phyloP scores from a whole-genome alignment of 495 filamentous ascomycete genomes.

The Trichoderma parareesei region DNA sequence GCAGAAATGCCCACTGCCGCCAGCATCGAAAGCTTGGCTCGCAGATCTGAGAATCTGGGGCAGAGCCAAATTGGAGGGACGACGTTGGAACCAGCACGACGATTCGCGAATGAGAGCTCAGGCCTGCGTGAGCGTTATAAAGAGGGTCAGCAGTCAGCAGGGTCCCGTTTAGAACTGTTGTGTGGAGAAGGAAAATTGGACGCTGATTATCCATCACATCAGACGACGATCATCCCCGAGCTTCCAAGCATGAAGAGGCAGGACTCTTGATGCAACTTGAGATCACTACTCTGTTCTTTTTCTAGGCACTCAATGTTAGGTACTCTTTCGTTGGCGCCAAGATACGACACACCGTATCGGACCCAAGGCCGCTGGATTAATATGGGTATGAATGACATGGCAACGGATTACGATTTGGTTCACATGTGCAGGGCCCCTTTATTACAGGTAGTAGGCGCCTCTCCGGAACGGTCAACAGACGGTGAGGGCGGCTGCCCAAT shows the following conservation, averaged over 20 bases:
- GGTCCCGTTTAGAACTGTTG: neutral
- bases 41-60: conserved; percentile 1
- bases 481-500: neutral
- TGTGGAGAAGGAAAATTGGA: neutral
- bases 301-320: no score
- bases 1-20: neutral
- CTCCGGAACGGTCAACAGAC: neutral
- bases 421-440: no score
- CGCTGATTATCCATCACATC: neutral
- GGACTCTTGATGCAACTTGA: neutral
- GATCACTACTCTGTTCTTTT: no score
- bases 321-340: neutral
- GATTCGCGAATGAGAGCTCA: conserved; percentile 5
- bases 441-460: neutral
- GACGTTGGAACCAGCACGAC: neutral
- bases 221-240: conserved; percentile 5
- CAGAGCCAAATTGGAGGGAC: neutral
- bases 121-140: neutral
- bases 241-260: neutral
- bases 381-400: neutral
- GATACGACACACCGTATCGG: neutral
- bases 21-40: neutral
- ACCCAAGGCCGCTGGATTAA: neutral
- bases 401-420: neutral
- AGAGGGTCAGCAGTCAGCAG: no score